Conservation (phyloP, 2,329 filamentous ascomycete genomes). For the Alternaria ventricosa region DNA sequence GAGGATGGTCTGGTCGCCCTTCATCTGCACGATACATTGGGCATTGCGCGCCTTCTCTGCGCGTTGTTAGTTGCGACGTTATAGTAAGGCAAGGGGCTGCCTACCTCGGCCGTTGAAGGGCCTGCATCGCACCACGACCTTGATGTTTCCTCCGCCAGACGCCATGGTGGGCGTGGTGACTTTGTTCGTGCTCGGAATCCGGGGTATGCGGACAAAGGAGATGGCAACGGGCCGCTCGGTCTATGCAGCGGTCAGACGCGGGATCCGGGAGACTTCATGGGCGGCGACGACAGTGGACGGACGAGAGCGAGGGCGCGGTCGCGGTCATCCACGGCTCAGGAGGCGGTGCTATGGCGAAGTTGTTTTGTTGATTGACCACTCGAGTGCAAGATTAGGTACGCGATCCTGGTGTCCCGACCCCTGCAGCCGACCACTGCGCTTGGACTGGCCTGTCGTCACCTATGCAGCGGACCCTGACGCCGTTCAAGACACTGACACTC, state of each 20-base stretch:
- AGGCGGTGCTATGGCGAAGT: conserved; percentile 29
- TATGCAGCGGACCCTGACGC: conserved; percentile 9
- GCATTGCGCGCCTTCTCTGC: conserved; percentile 87
- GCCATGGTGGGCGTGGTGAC: conserved; percentile 59
- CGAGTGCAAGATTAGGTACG: conserved; percentile 32
- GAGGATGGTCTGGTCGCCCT: conserved; percentile 87
- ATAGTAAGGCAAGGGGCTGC: background rate
- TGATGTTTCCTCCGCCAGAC: conserved; percentile 92
- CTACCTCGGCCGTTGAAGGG: conserved; percentile 95
- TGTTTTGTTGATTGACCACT: conserved; percentile 29
- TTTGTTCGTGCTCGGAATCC: background rate
- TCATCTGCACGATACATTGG: conserved; percentile 98
- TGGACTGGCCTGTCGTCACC: conserved; percentile 2
- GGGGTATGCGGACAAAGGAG: conserved; percentile 18
- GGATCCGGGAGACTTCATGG: conserved; percentile 37
- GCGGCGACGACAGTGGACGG: conserved; percentile 19
- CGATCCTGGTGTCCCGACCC: conserved; percentile 30
- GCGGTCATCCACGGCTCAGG: conserved; percentile 24
- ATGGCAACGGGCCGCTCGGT: conserved; percentile 19
- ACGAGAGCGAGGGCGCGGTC: background rate
- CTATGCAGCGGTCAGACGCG: conserved; percentile 30
- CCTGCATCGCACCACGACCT: conserved; percentile 96
- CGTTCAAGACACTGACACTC: background rate
- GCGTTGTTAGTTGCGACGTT: conserved; percentile 22
- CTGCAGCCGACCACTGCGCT: conserved; percentile 11